Base-by-base conservation (phyloP, 2,329 filamentous ascomycete genomes). In the Chrysosporium queenslandicum region DNA sequence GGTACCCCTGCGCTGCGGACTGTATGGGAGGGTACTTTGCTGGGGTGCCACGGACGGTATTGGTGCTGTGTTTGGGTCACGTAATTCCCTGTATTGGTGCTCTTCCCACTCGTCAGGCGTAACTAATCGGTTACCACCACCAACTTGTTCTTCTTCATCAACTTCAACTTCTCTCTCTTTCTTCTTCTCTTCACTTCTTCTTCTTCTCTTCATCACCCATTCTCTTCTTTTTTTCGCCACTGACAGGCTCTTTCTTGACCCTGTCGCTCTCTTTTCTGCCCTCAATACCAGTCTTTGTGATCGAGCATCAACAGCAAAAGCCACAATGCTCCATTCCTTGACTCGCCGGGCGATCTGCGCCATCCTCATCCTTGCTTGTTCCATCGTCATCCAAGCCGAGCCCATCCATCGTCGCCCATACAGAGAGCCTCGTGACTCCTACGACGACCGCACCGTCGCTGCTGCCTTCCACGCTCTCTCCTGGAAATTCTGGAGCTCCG, bases 291-390 rank as follows among this genome's bases (percentile, higher is more conserved):
- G 29, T 18, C 45, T 52, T 34, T 27, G 25, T 18, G 29, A 30
- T 29, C 2, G 11, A 9, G 12, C 39, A 27, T 23, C 16, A 16
- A 23, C 6, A 9, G 16, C 20, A 14, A 39, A 18, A 18, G 36
- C 12, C 36, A 53, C 27, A 18, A 57, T 57, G 55, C 27, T 54
- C 30, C 49, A 39, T 42, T 46, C 48, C 7, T 47, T 49, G 14
- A 16, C 21, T 46, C 32, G 48, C 18, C 23, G 43, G 16, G 41
- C 39, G 21, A 18, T 53, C n/a, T 34, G 45, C 27, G 42, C 30
- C 20, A 36, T 53, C 23, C 23, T 55, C 23, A 40, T 57, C 32
- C 21, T 41, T 16, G 7, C 25, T 36, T 50, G 46, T 25, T 25
- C 36, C 30, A 25, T 47, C 40, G 32, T 53, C 6, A 41, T 42